Conservation (phyloP, 2,329 filamentous ascomycete species). For the Rosellinia necatrix region DNA sequence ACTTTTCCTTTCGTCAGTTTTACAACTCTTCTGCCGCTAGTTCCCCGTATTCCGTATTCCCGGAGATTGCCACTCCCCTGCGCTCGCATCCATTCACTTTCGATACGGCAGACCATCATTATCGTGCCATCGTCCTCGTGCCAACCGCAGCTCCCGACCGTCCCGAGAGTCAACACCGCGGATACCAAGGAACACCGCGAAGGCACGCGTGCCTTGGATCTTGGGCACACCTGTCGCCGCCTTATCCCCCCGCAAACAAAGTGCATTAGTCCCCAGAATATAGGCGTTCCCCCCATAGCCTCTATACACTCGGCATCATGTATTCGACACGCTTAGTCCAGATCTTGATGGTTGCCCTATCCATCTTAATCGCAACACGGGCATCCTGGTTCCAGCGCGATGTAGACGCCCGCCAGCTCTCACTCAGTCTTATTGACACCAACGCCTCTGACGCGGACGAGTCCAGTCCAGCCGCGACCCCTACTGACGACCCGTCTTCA, state of each 20-base stretch:
- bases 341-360: conserved; percentile 55
- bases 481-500: conserved; percentile 15
- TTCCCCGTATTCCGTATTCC: not conserved
- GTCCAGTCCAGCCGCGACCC: conserved; percentile 11
- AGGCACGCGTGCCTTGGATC: conserved; percentile 2
- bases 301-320: conserved; percentile 46
- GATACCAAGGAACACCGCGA: conserved; percentile 1
- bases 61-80: not conserved
- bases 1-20: conserved; percentile 7
- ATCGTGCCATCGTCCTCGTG: not conserved
- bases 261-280: not conserved
- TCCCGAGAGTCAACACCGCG: not conserved
- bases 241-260: not conserved
- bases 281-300: not conserved
- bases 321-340: conserved; percentile 51
- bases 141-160: too few species aligned
- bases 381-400: conserved; percentile 43
- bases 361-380: conserved; percentile 52
- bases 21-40: not conserved
- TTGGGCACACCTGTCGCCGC: not conserved
- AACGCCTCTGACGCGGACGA: conserved; percentile 23
- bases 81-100: not conserved
- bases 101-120: not conserved
- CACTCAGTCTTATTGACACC: conserved; percentile 25
- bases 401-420: conserved; percentile 33